Percentiles rank a stretch among this genome's conserved stretches.
phyloP scores from a whole-genome alignment of 352 stramenopile species.

The Aphanomyces astaci region DNA sequence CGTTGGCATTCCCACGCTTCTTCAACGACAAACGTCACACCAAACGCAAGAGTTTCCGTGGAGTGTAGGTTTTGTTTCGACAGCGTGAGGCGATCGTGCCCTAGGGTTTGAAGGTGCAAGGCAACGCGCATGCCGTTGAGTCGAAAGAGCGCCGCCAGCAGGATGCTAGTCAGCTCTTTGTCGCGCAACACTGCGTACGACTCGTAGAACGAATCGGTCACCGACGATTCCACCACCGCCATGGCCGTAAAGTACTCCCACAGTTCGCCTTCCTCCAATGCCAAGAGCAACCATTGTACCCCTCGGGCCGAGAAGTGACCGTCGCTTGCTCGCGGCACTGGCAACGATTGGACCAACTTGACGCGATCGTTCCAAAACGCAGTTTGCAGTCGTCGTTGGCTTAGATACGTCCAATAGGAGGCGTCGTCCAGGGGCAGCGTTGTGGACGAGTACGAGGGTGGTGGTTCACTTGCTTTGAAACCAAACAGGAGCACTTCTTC shows the following conservation, averaged over 20 bases:
- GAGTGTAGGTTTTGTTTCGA: neutral
- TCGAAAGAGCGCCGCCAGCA: conserved; percentile 9
- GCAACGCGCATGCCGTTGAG: neutral
- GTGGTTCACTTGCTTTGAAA: neutral
- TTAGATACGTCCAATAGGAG: conserved; percentile 16
- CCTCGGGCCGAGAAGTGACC: conserved; percentile 5
- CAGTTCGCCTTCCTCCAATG: conserved; percentile 15
- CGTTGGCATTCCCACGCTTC: conserved; percentile 16
- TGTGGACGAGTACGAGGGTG: neutral
- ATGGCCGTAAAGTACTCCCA: conserved; percentile 20
- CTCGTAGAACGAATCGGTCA: conserved; percentile 15
- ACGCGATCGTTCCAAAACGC: conserved; percentile 16
- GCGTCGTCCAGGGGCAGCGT: neutral
- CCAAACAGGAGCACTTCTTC: conserved; percentile 22
- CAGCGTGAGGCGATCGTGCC: neutral
- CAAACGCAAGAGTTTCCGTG: neutral
- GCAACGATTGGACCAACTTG: neutral
- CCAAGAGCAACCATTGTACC: conserved; percentile 17
- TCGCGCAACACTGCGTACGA: conserved; percentile 14
- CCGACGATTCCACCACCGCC: neutral
- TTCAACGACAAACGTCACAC: neutral
- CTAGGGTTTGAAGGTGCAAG: neutral
- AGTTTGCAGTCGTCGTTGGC: neutral
- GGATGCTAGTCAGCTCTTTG: neutral
- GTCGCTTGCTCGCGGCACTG: neutral